Conservation (phyloP, 1,284 basidiomycete genomes). For the Ceratobasidium sp. region DNA sequence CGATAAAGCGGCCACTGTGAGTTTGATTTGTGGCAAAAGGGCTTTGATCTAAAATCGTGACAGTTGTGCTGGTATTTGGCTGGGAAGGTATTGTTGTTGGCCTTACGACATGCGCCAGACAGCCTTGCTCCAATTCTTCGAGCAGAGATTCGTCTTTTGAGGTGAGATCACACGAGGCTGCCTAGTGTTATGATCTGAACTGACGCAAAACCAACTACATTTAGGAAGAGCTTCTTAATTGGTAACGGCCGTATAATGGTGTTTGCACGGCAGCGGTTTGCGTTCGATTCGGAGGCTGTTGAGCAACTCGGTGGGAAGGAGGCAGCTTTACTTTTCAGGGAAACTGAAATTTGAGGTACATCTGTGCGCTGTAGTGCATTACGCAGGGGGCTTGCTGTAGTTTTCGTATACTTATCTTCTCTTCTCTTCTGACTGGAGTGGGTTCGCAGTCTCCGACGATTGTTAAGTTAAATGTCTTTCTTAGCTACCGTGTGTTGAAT, state of each 20-base stretch:
- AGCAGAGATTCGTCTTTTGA: constrained; percentile 24
- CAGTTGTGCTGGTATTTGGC: constrained; percentile 24
- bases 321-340: constrained; percentile 20
- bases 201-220: background rate
- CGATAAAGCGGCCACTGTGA: constrained; percentile 18
- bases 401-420: no score
- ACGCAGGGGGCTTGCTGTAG: no score
- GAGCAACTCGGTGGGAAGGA: constrained; percentile 28
- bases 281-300: constrained; percentile 1
- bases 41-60: background rate
- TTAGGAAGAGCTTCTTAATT: constrained; percentile 3
- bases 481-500: no score
- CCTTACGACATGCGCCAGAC: constrained; percentile 17
- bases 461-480: no score
- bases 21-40: background rate
- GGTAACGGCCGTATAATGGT: constrained; percentile 18
- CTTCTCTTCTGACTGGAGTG: no score
- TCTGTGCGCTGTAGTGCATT: no score
- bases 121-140: constrained; percentile 30
- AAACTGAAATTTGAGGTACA: constrained; percentile 1
- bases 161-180: background rate
- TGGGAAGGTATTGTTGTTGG: constrained; percentile 2
- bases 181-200: no score
- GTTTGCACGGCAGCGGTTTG: constrained; percentile 9
- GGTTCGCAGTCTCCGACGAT: no score